These are phyloP conservation scores for Sicyos baderoa DNA, from an alignment of 306 rosid species.

Conservation along the genomic window DNA sequence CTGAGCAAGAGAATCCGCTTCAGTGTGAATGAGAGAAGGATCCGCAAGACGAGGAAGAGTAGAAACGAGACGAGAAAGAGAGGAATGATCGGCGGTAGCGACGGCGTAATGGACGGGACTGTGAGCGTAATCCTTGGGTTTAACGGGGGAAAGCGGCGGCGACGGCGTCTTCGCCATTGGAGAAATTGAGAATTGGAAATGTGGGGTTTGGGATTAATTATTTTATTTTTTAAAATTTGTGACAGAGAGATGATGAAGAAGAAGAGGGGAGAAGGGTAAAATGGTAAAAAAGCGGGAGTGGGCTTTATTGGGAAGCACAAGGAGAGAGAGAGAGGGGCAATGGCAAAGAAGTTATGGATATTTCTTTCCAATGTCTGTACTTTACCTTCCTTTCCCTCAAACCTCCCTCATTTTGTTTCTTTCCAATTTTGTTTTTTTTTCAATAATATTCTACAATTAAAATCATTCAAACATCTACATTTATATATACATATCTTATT, in stretches of 20 bases:
- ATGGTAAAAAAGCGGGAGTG: constrained; percentile 7
- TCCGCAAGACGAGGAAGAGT: constrained; percentile 63
- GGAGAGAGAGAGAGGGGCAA: constrained; percentile 29
- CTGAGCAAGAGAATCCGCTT: constrained; percentile 71
- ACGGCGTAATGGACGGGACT: constrained; percentile 86
- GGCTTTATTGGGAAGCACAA: constrained; percentile 24
- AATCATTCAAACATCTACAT: no score
- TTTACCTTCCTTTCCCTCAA: constrained; percentile 6
- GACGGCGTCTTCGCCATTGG: constrained; percentile 52
- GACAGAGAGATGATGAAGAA: neutral
- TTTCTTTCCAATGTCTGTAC: constrained; percentile 17
- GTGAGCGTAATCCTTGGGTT: constrained; percentile 54
- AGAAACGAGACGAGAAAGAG: constrained; percentile 50
- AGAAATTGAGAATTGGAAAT: neutral
- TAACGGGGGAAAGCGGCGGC: constrained; percentile 37
- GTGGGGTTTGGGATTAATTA: neutral
- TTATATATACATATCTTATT: no score
- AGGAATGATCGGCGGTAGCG: constrained; percentile 39
- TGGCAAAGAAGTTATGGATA: constrained; percentile 17
- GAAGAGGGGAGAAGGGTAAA: constrained; percentile 17
- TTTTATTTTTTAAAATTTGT: neutral
- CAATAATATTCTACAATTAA: no score
- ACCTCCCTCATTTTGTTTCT: neutral
- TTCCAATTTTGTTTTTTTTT: no score
- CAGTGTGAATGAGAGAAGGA: constrained; percentile 51